Percentiles rank a stretch among this genome's conserved stretches.
Conservation (phyloP, 2,329 filamentous ascomycete genomes). For the Esteya vermicola region DNA sequence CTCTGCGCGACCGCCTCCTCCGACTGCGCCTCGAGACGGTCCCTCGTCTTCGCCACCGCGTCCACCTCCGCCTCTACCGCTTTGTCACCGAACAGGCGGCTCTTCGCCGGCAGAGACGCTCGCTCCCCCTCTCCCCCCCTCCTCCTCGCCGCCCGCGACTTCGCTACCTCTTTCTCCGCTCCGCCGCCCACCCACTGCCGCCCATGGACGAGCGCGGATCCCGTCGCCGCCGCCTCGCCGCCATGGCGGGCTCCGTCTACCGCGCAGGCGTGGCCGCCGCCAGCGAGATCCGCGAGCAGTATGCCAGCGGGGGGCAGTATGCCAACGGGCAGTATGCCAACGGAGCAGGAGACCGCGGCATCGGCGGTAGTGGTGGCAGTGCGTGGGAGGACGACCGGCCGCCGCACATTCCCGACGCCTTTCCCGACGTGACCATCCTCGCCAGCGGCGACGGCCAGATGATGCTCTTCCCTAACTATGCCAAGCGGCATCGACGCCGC, state of each 20-base stretch:
- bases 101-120: slow-evolving; percentile 35
- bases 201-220: slow-evolving; percentile 43
- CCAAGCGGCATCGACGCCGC: slow-evolving; percentile 50
- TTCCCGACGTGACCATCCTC: slow-evolving; percentile 72
- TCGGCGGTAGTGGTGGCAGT: slow-evolving; percentile 14
- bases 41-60: slow-evolving; percentile 51
- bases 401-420: slow-evolving; percentile 55
- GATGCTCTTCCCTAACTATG: slow-evolving; percentile 90
- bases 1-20: slow-evolving; percentile 50
- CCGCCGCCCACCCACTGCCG: too few relatives aligned
- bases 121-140: too few relatives aligned
- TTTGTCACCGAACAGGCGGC: slow-evolving; percentile 47
- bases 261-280: slow-evolving; percentile 41
- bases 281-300: slow-evolving; percentile 44
- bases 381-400: slow-evolving; percentile 16
- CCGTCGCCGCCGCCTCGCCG: slow-evolving; percentile 64
- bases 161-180: too few relatives aligned
- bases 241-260: slow-evolving; percentile 43
- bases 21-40: slow-evolving; percentile 62
- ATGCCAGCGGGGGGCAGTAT: slow-evolving; percentile 34
- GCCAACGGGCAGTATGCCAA: too few relatives aligned
- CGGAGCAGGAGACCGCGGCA: slow-evolving; percentile 18
- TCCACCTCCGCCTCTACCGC: slow-evolving; percentile 65
- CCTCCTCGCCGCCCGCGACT: too few relatives aligned
- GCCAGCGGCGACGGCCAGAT: slow-evolving; percentile 77